Conservation (phyloP, 257 asterid genomes). For the Solanum etuberosum region DNA sequence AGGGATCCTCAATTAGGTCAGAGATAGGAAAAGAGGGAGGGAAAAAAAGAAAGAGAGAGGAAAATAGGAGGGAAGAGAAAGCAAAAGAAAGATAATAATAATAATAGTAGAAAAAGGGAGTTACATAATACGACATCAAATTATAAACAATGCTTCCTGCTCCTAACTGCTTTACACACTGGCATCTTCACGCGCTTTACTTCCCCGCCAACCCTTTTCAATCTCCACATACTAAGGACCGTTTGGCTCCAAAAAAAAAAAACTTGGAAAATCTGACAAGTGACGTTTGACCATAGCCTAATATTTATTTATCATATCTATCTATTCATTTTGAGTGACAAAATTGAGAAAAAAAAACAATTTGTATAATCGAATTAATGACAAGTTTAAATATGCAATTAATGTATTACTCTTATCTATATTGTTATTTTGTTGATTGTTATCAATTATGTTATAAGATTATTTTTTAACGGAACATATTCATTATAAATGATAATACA, state of each 20-base stretch:
- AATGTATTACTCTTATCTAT: too few species aligned
- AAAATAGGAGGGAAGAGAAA: slow-evolving; percentile 18
- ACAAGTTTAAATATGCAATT: too few species aligned
- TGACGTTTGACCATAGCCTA: too few species aligned
- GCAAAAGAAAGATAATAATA: slow-evolving; percentile 8
- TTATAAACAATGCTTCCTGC: neutral
- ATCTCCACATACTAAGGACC: neutral
- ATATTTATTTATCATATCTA: too few species aligned
- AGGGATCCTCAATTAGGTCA: slow-evolving; percentile 49
- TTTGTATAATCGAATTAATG: too few species aligned
- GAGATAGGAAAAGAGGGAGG: slow-evolving; percentile 13
- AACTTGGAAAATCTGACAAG: neutral
- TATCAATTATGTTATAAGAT: too few species aligned
- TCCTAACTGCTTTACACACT: neutral
- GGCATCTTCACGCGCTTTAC: neutral
- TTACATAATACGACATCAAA: neutral
- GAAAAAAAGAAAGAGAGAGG: neutral
- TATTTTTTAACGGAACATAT: too few species aligned
- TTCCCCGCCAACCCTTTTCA: neutral
- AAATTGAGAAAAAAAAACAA: too few species aligned
- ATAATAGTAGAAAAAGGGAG: neutral
- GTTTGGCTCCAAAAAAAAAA: neutral
- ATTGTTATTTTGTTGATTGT: too few species aligned
- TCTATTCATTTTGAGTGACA: too few species aligned
- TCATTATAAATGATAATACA: too few species aligned